Base-by-base conservation (phyloP, 2,329 filamentous ascomycete species). In the Penicillium sp. region DNA sequence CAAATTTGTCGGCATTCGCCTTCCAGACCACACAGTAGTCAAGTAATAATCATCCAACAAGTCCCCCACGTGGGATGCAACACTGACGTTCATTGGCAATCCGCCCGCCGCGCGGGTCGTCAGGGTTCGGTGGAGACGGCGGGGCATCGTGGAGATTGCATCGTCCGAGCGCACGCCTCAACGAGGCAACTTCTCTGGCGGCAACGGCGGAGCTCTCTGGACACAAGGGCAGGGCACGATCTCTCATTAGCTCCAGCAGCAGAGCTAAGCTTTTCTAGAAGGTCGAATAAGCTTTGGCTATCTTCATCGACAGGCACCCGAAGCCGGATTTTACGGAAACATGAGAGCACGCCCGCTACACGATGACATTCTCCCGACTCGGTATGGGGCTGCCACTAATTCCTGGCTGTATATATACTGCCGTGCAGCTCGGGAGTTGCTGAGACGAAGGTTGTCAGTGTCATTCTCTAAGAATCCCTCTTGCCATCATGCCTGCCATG, bases 91-190 rank as follows among this genome's bases (percentile, higher is more conserved):
- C 6, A 51, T 51, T 51, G 49, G 35, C n/a, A 40, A 31, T n/a
- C 35, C 14, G 22, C 33, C 49, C 49, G 11, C 16, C 24, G 35
- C 19, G n/a, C 5, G 14, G 11, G 49, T 27, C 49, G 11, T 51
- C 36, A 40, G 36, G 49, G 49, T n/a, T 13, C 7, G 33, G 36
- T 40, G 49, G 49, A 51, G 49, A 22, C 14, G 47, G 47, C n/a
- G 19, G 49, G 49, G 16, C 14, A 39, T 39, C 22, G 35, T 39
- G 35, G 33, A 50, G 43, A 41, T 41, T 22, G 16, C 33, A 35
- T 33, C 36, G 44, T 50, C 54, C 35, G 35, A 55, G 54, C 44
- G 37, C 50, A 52, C 36, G 22, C 53, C 14, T 37, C 43, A 39
- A 47, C 14, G 14, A 19, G 9, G 24, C 41, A 6, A 16, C 10